Conservation (phyloP, 805 yeast genomes). For the Grigorovia transvaalensis region DNA sequence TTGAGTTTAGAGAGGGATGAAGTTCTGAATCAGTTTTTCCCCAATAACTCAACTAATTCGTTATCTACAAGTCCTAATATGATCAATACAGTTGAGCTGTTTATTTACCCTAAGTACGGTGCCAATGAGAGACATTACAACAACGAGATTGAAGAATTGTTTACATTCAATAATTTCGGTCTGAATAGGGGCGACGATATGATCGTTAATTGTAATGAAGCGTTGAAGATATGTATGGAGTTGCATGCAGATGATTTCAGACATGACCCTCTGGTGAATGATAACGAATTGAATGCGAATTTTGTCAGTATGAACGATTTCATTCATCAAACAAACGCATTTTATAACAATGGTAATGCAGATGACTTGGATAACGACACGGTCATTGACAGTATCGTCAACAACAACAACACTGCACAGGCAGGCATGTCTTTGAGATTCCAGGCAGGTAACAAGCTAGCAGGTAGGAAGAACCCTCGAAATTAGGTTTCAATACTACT, state of each 20-base stretch:
- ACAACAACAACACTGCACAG: conserved; percentile 8
- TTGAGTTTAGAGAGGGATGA: conserved; percentile 22
- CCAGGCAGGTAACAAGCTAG: conserved; percentile 1
- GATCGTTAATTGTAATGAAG: conserved; percentile 30
- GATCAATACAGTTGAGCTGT: conserved; percentile 24
- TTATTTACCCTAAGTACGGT: conserved; percentile 29
- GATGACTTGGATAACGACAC: conserved; percentile 20
- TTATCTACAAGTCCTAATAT: background rate
- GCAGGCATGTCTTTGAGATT: conserved; percentile 23
- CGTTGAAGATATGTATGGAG: conserved; percentile 30
- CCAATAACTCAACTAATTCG: conserved; percentile 3
- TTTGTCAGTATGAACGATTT: conserved; percentile 15
- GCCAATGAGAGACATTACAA: conserved; percentile 31
- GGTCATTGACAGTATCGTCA: conserved; percentile 4
- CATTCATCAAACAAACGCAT: conserved; percentile 8
- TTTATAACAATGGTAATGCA: conserved; percentile 17
- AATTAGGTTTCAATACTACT: background rate
- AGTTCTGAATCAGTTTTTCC: conserved; percentile 16
- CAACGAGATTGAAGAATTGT: conserved; percentile 27
- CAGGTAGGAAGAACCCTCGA: conserved; percentile 7
- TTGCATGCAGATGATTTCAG: conserved; percentile 10
- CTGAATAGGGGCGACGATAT: conserved; percentile 32
- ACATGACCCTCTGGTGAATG: conserved; percentile 5
- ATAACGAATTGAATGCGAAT: conserved; percentile 4
- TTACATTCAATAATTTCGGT: conserved; percentile 31